These are phyloP conservation scores for Pseudomonodictys pantanalensis DNA, from an alignment of 495 filamentous ascomycete species.

Conservation along the genomic window DNA sequence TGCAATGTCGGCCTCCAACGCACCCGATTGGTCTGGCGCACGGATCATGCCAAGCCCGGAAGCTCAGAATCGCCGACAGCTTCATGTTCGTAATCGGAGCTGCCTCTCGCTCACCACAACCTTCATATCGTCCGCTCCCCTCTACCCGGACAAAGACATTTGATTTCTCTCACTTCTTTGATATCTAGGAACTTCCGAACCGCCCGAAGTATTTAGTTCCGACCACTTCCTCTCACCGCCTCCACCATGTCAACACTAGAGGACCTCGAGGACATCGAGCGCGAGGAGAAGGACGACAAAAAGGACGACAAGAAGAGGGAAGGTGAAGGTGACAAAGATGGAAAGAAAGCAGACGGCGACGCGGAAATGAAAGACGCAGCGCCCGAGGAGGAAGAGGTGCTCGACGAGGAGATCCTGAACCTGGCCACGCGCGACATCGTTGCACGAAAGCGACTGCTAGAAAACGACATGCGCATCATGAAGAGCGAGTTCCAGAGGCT, in stretches of 20 bases:
- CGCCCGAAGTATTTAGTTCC: no score
- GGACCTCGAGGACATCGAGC: conserved; percentile 76
- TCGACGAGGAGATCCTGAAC: conserved; percentile 85
- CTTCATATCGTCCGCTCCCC: neutral
- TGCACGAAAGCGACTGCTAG: conserved; percentile 79
- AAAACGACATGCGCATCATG: conserved; percentile 98
- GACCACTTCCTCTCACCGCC: conserved; percentile 14
- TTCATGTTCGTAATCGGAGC: conserved; percentile 30
- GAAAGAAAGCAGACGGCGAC: conserved; percentile 57
- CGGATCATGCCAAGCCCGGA: conserved; percentile 17
- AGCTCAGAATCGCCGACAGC: neutral
- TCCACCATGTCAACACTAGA: conserved; percentile 76
- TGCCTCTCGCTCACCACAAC: conserved; percentile 21
- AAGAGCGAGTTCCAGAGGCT: conserved; percentile 93
- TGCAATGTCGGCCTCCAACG: neutral
- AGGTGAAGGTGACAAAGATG: conserved; percentile 53
- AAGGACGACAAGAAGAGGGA: conserved; percentile 57
- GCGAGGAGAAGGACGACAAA: conserved; percentile 70
- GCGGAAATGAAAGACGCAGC: conserved; percentile 90
- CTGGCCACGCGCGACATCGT: conserved; percentile 91
- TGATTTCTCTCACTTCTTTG: no score
- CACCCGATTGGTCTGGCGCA: conserved; percentile 2
- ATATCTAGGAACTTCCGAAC: no score
- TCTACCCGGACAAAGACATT: neutral
- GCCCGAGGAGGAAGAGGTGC: conserved; percentile 60